These are phyloP conservation scores for Leccinum barrowsii DNA, from an alignment of 768 basidiomycete genomes.

Conservation along the genomic window DNA sequence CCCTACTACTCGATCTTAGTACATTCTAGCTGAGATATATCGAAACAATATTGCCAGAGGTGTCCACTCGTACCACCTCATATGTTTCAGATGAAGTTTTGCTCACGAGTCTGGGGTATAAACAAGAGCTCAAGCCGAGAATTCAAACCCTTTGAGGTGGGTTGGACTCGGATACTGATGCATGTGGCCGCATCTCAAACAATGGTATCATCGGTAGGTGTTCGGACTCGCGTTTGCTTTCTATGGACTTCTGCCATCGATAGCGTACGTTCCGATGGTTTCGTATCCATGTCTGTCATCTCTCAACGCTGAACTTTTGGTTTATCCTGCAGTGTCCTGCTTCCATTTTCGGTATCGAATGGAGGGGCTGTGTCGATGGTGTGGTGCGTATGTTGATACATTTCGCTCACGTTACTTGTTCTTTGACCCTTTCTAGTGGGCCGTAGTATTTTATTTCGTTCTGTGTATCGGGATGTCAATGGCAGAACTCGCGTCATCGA, in stretches of 20 bases:
- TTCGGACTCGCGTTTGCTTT: slow-evolving; percentile 69
- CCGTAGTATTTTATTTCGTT: slow-evolving; percentile 35
- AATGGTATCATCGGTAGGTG: slow-evolving; percentile 39
- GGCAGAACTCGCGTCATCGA: slow-evolving; percentile 37
- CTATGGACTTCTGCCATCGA: slow-evolving; percentile 62
- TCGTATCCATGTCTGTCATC: slow-evolving; percentile 8
- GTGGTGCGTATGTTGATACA: slow-evolving; percentile 33
- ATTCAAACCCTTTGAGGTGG: slow-evolving; percentile 29
- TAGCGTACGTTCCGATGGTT: slow-evolving; percentile 40
- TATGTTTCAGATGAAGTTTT: slow-evolving; percentile 25
- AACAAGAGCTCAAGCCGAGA: slow-evolving; percentile 33
- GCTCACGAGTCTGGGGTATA: slow-evolving; percentile 29
- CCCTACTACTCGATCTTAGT: too few species aligned
- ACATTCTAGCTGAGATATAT: too few species aligned
- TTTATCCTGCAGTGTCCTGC: slow-evolving; percentile 33
- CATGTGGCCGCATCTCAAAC: background rate
- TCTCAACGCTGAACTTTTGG: background rate
- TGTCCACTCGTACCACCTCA: background rate
- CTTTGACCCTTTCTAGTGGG: slow-evolving; percentile 26
- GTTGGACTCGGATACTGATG: background rate
- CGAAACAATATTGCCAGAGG: background rate
- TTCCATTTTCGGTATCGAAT: slow-evolving; percentile 42
- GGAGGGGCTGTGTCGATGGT: slow-evolving; percentile 45
- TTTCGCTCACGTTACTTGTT: background rate
- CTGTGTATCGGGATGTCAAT: slow-evolving; percentile 36